Evolutionary conservation across 2,329 filamentous ascomycete genomes (phyloP).

Genomic region (Lojkania enalia): DNA sequence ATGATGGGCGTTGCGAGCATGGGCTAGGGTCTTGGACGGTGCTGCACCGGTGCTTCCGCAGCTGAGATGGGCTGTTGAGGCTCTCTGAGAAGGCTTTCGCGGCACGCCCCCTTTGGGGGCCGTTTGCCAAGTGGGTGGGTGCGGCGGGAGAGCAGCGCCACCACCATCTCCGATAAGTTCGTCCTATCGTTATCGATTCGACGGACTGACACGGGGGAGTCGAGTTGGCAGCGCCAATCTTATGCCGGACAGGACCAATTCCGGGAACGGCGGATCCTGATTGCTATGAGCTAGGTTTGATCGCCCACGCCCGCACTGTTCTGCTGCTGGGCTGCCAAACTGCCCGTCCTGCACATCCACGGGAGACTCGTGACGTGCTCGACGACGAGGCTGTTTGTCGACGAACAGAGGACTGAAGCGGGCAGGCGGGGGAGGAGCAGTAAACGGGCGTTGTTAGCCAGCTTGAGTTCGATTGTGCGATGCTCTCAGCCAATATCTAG

Average conservation of each 20-base stretch:
- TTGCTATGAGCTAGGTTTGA: constrained; percentile 33
- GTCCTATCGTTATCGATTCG: constrained; percentile 19
- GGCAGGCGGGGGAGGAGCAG: neutral
- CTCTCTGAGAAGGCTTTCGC: constrained; percentile 10
- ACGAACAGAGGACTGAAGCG: no score
- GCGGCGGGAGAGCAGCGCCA: constrained; percentile 30
- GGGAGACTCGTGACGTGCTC: constrained; percentile 1
- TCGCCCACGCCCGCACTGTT: constrained; percentile 17
- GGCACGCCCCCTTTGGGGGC: constrained; percentile 22
- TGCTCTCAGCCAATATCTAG: constrained; percentile 7
- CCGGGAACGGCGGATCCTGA: constrained; percentile 23
- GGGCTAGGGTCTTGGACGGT: neutral
- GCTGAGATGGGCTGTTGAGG: constrained; percentile 12
- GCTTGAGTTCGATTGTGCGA: neutral
- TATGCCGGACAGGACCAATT: constrained; percentile 20
- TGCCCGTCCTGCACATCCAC: no score
- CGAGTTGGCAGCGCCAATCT: constrained; percentile 18
- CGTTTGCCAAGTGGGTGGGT: constrained; percentile 29
- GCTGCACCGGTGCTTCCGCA: constrained; percentile 2
- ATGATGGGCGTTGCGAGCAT: neutral
- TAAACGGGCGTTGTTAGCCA: neutral
- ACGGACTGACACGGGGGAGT: constrained; percentile 2
- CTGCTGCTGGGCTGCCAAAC: neutral
- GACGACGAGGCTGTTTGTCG: no score
- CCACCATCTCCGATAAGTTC: constrained; percentile 22